phyloP scores from a whole-genome alignment of 495 filamentous ascomycete species.

The Podospora comata region DNA sequence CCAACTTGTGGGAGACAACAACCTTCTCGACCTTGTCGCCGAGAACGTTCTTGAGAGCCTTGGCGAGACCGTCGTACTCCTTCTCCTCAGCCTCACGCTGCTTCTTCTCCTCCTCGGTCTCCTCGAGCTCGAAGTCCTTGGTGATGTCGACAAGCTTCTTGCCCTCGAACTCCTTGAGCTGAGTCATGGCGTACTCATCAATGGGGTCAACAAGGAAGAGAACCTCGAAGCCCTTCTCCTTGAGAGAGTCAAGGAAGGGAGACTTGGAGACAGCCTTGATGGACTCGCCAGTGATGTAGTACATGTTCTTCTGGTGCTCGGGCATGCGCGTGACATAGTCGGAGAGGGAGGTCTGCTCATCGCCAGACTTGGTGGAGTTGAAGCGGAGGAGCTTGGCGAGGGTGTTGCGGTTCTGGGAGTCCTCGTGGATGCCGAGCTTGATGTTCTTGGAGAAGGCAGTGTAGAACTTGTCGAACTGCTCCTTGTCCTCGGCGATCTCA shows the following conservation, averaged over 20 bases:
- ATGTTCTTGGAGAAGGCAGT: slow-evolving; percentile 99
- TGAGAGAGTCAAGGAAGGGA: slow-evolving; percentile 97
- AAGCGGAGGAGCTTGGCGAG: slow-evolving; percentile 99
- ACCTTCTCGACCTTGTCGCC: slow-evolving; percentile 99
- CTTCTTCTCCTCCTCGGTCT: slow-evolving; percentile 99
- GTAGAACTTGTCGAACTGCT: slow-evolving; percentile 99
- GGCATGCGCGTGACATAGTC: slow-evolving; percentile 99
- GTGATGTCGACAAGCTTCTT: slow-evolving; percentile 99
- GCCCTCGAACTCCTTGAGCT: slow-evolving; percentile 99
- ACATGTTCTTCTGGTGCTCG: slow-evolving; percentile 99
- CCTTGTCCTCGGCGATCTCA: slow-evolving; percentile 98
- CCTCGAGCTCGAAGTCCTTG: slow-evolving; percentile 99
- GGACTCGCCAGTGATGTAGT: slow-evolving; percentile 99
- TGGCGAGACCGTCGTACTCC: slow-evolving; percentile 90
- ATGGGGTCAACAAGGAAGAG: slow-evolving; percentile 99
- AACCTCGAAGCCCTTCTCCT: slow-evolving; percentile 99
- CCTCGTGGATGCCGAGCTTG: slow-evolving; percentile 99
- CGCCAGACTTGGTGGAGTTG: slow-evolving; percentile 97
- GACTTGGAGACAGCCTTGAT: slow-evolving; percentile 97
- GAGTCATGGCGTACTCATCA: slow-evolving; percentile 99
- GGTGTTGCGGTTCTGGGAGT: slow-evolving; percentile 88
- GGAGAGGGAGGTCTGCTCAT: slow-evolving; percentile 86
- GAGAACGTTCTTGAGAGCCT: slow-evolving; percentile 96
- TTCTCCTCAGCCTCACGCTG: slow-evolving; percentile 95
- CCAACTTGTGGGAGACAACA: slow-evolving; percentile 96